Base-by-base conservation (phyloP, 108 stramenopile species). In the Craspedostauros australis region DNA sequence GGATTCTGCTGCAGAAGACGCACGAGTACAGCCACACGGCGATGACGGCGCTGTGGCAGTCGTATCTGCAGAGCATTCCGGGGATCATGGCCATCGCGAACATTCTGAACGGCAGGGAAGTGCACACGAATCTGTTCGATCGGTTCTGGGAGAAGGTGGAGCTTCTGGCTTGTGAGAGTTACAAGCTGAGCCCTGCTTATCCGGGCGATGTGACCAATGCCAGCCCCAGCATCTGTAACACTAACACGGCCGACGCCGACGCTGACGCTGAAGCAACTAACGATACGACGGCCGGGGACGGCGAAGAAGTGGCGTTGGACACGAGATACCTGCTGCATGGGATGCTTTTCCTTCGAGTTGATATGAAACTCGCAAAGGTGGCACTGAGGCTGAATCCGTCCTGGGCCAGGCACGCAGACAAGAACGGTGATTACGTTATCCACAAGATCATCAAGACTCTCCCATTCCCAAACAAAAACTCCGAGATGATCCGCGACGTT, bases 391-490 rank as follows among this genome's bases (percentile, higher is more conserved):
- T 40, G 2, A 39, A 68, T 46, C 68, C 64, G 11, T 50, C 55
- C n/a, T 66, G 36, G 26, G 67, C 66, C 16, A n/a, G 25, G 2
- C 45, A 46, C 12, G 16, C 50, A 3, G 68, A 76, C 56, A 21
- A 16, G 9, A 34, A 61, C 15, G 75, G 75, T 39, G 62, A 62
- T 39, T 58, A 49, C 24, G 55, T 65, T n/a, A 37, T 76, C 1
- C 75, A 76, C 24, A 14, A 23, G 21, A 32, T 70, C 18, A 32
- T 70, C 0, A 24, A 25, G 14, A 20, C 45, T 26, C 57, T 68
- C 23, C 75, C 75, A 12, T 76, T 64, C 57, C 54, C 64, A 32
- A 29, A 62, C 5, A 70, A 76, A 31, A 64, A 70, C 25, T 32
- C 25, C 9, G 54, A 70, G 18, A 31, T 58, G 3, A 65, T 76